A percentile compares a stretch with the other conserved stretches of the same genome.
Conservation (phyloP, 2,329 filamentous ascomycete species). For the Podosphaera leucotricha region DNA sequence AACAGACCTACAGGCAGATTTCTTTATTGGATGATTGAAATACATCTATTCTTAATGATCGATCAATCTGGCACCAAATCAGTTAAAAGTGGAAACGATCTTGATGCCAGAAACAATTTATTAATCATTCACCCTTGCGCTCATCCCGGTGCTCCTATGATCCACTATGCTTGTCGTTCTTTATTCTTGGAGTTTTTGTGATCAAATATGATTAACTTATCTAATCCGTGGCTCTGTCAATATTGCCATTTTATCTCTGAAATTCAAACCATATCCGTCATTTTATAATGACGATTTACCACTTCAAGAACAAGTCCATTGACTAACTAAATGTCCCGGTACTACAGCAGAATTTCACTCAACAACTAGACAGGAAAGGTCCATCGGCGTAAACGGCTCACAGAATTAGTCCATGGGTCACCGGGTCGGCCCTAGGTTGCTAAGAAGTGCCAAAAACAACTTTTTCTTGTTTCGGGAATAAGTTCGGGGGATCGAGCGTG, state of each 20-base stretch:
- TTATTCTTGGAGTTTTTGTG: neutral
- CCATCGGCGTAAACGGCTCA: too few species aligned
- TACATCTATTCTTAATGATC: neutral
- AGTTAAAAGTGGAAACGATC: neutral
- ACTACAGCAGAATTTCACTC: too few species aligned
- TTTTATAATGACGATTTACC: neutral
- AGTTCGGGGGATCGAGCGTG: too few species aligned
- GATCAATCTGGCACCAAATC: neutral
- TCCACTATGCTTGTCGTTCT: neutral
- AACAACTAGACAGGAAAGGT: too few species aligned
- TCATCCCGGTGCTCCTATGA: neutral
- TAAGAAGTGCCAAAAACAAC: too few species aligned
- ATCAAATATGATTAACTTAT: neutral
- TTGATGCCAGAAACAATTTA: neutral
- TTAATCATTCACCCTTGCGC: neutral
- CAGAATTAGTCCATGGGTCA: too few species aligned
- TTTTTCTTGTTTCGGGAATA: too few species aligned
- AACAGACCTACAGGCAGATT: too few species aligned
- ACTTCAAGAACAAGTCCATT: neutral
- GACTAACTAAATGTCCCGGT: neutral
- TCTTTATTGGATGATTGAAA: too few species aligned
- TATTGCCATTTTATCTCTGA: neutral
- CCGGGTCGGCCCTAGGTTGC: too few species aligned
- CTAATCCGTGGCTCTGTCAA: neutral
- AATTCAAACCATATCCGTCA: neutral